Evolutionary conservation across 1,284 basidiomycete genomes (phyloP), one percentile per base, ranked within the genome.

Genomic region (Pyrrhoderma lamaoense): DNA sequence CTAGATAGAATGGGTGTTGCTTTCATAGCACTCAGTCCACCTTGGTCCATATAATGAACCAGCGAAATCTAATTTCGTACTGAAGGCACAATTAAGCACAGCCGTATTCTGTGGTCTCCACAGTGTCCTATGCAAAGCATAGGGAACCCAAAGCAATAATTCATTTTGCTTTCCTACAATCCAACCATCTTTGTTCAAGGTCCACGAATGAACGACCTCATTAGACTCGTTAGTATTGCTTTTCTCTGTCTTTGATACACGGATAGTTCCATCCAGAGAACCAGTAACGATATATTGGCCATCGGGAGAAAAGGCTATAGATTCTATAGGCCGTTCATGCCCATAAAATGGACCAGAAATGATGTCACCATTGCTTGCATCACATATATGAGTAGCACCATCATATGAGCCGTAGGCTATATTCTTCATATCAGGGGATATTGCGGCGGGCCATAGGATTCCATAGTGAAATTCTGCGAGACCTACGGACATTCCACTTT

Each of bases 141-240:
- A 19, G 19, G 48, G 48, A 40, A 49, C 39, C 48, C 48, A 42
- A 19, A 49, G 7, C 14, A 43, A 40, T 16, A 49, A 22, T n/a
- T 43, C 38, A 4, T 35, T 18, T 16, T 31, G 23, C 18, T 25
- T 25, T 9, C n/a, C 16, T 25, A 42, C 9, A 13, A 49, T 34
- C 48, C 48, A 49, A 1, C 48, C 48, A 25, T 42, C 22, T 18
- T 42, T 22, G 2, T 19, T 23, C 36, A 47, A 23, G 19, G 35
- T 27, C 46, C 46, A 47, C 2, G 27, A 31, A 5, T 31, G 5
- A 5, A 11, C 11, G 11, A 31, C 11, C 5, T 31, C 27, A 31
- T 31, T 11, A 11, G 27, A 31, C 5, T 31, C 27, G 11, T 31
- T 11, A 31, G 27, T 5, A 31, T 5, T 11, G 27, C 27, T 11